Base-by-base conservation (phyloP, 176 grass and related monocot species). In the Secale cereale region DNA sequence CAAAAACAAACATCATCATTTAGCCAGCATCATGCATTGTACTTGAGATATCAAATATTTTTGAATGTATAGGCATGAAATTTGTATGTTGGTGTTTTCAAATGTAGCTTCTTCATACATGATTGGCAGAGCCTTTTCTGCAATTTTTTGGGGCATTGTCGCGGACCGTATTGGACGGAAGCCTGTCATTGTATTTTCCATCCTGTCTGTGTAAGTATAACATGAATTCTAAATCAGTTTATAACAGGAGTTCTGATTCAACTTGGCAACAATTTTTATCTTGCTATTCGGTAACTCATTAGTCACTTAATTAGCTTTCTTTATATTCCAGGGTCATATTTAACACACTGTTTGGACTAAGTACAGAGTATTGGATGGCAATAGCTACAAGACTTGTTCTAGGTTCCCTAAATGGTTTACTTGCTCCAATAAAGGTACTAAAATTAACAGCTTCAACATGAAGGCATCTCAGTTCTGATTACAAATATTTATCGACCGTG, bases 291-390 rank as follows among this genome's bases (percentile, higher is more conserved):
- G 6, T 80, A 32, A 29, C 3, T n/a, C 12, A 67, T 8, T 28
- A 4, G 16, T n/a, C 30, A 89, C 12, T 68, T 76, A 35, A 32
- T 81, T 75, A 32, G 23, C 16, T 35, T 75, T 31, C 14, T 62
- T 14, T 36, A 69, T 54, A 79, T 28, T 72, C 30, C 56, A 92
- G 91, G 64, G 81, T 87, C 26, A 66, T 92, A 78, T 82, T 92
- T 59, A 85, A 79, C 17, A 82, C 81, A 33, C 19, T 92, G 2
- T 92, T 92, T 59, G 91, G 91, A 40, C 65, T 92, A 71, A 87
- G 91, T 45, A 85, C 77, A 32, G 78, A 68, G 14, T 92, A 92
- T 19, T 92, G 85, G 87, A 90, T 92, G 85, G 91, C 91, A 60
- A 87, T 92, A 56, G 7, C 72, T n/a, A 67, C 82, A 85, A 90